Base-by-base conservation (phyloP, 805 yeast species). In the Candida quercuum region DNA sequence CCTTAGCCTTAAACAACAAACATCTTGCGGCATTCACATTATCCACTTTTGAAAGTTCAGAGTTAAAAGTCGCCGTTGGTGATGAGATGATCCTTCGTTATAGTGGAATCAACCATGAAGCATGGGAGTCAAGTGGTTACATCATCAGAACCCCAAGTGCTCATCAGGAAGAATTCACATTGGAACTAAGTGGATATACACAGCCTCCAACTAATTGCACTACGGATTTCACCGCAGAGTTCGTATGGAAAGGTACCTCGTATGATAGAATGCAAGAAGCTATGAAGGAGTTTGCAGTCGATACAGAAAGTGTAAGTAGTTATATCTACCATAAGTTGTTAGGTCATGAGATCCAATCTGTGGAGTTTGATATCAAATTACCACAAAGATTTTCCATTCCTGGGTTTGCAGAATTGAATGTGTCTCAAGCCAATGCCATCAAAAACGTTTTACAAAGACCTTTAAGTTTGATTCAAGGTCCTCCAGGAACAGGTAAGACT, bases 401-500 rank as follows among this genome's bases (percentile, higher is more conserved):
- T 0, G 74, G 76, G n/a, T 67, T 83, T 42, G 74, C 86, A 0
- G 75, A 74, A 37, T 67, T 89, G 46, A 89, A 89, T 57, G 69
- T 66, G 7, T 86, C 96, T 2, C 97, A 89, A 59, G 72, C 73
- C 3, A 75, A 73, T 50, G 96, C 97, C 0, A 87, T 89, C 19
- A 67, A 71, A 36, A 60, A 71, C 10, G 95, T 81, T 0, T 59
- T 87, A 40, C 73, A 72, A 49, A 68, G 77, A 46, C 95, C 95
- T 2, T 65, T 88, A 31, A 75, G 93, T 6, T 68, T 87, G 47
- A 86, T 87, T 44, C 96, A 89, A 59, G 97, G 97, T 14, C 97
- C 97, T 9, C 97, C 97, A 4, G 95, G 95, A 46, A 89, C 97
- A 0, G 97, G 97, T 57, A 89, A 89, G 56, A 89, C 97, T 1